These are phyloP conservation scores for Chaetomium strumarium DNA, from an alignment of 2,329 filamentous ascomycete genomes.

Conservation along the genomic window DNA sequence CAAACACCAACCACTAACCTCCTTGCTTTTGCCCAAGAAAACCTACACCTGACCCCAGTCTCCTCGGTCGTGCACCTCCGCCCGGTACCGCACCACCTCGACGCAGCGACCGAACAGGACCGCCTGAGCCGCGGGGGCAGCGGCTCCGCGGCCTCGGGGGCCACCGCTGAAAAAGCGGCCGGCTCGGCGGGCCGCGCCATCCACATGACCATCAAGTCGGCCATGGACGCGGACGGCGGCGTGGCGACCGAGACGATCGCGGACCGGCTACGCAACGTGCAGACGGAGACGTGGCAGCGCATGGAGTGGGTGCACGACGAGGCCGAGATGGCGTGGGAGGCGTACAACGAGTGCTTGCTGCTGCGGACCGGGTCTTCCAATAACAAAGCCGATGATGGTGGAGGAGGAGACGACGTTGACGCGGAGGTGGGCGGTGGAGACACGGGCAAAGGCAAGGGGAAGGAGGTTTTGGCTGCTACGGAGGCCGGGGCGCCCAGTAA, in stretches of 20 bases:
- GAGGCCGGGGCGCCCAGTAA: slow-evolving; percentile 12
- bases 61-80: slow-evolving; percentile 81
- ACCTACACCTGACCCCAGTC: slow-evolving; percentile 80
- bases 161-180: slow-evolving; percentile 34
- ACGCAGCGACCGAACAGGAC: slow-evolving; percentile 72
- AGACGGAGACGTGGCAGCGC: slow-evolving; percentile 75
- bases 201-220: slow-evolving; percentile 80
- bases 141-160: slow-evolving; percentile 25
- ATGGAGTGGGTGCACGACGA: slow-evolving; percentile 81
- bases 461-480: slow-evolving; percentile 16
- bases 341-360: slow-evolving; percentile 69
- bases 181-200: slow-evolving; percentile 65
- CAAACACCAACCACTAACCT: slow-evolving; percentile 19
- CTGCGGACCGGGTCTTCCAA: slow-evolving; percentile 29
- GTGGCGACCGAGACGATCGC: slow-evolving; percentile 63
- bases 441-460: slow-evolving; percentile 24
- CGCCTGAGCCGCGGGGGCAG: slow-evolving; percentile 40
- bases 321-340: slow-evolving; percentile 65
- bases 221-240: slow-evolving; percentile 53
- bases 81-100: slow-evolving; percentile 87
- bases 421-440: slow-evolving; percentile 21
- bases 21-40: slow-evolving; percentile 47
- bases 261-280: slow-evolving; percentile 68
- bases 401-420: slow-evolving; percentile 16
- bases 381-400: not conserved